Evolutionary conservation across 2,329 filamentous ascomycete genomes (phyloP), one percentile per base, ranked within the genome.

Genomic region (Passalora sequoiae): DNA sequence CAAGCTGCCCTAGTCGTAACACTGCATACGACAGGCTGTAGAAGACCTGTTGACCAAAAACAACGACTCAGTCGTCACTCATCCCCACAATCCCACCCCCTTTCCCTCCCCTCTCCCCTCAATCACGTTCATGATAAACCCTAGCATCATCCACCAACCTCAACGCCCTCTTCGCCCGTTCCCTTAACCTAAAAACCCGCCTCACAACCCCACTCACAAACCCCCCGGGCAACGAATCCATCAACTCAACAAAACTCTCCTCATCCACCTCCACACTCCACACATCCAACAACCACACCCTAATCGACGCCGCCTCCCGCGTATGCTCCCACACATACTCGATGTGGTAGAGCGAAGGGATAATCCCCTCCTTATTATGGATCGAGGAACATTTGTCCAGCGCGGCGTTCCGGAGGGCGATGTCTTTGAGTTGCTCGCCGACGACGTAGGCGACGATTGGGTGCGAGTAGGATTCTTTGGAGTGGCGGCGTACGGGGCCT

Each of bases 201-300:
- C 33, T 36, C 33, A 36, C 20, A 8, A 36, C 33, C 3, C 20
- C 33, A 17, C 7, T 16, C 3, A 36, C 8, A 24, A 36, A 36
- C 4, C 8, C 9, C 20, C 17, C 20, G 4, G 33, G 33, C 20
- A 36, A 36, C 17, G 10, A 8, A 24, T 36, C 33, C 33, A 36
- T 36, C 17, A 36, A 24, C 20, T 36, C 33, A 3, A 36, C 33
- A 24, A 36, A 36, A 6, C 21, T 2, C 19, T 36, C 33, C 6
- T 36, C 33, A 13, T 36, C 33, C 8, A 36, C 33, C 21, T 36
- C 33, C 8, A 36, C 33, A 16, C 33, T 36, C 33, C 33, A 36
- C 17, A 36, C 20, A 24, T 36, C 33, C 33, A 36, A 10, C 17
- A 36, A 15, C 33, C 33, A 36, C 12, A 36, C 20, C 20, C 33